Base-by-base conservation (phyloP, 441 rosid genomes). In the Francoa sonchifolia region DNA sequence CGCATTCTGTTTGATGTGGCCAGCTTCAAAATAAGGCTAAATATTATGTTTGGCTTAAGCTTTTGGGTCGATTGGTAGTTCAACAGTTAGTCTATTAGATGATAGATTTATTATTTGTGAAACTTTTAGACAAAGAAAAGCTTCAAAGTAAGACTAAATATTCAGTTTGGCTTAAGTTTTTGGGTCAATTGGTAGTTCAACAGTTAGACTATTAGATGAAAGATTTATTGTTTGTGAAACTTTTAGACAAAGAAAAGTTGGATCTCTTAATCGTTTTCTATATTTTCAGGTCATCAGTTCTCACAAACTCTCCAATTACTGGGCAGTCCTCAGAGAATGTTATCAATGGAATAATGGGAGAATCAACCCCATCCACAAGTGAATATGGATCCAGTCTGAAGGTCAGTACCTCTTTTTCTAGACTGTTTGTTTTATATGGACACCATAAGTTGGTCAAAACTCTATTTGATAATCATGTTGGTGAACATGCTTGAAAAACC, bases 321-420 rank as follows among this genome's bases (percentile, higher is more conserved):
- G 77, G 79, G 34, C 46, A 55, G 47, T 81, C 95, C 17, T 64
- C 73, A 14, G 97, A 79, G 58, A 84, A 69, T 57, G 72, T 77
- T 40, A 57, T 66, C 58, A 71, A 70, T 51, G 95, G 82, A 54
- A 55, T 72, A 46, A 47, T 57, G 46, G 68, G 61, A 50, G 76
- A 71, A 58, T 44, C 65, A 6, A 63, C 78, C 41, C 72, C 83
- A 52, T 66, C 83, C 42, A 48, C 79, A 17, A 73, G 70, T 50
- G 94, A 68, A 50, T 68, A 29, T 64, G 82, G 80, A 39, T 60
- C 86, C 47, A 67, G 71, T 67, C 47, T 51, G 56, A 72, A 69
- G 97, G 97, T 83, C 41, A 58, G 77, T 63, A 39, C 23, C 60
- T 19, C 37, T 47, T 35, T 28, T 33, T 36, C 38, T 13, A 18